phyloP scores from a whole-genome alignment of 2,329 filamentous ascomycete genomes.

The Botrytis sinoallii region DNA sequence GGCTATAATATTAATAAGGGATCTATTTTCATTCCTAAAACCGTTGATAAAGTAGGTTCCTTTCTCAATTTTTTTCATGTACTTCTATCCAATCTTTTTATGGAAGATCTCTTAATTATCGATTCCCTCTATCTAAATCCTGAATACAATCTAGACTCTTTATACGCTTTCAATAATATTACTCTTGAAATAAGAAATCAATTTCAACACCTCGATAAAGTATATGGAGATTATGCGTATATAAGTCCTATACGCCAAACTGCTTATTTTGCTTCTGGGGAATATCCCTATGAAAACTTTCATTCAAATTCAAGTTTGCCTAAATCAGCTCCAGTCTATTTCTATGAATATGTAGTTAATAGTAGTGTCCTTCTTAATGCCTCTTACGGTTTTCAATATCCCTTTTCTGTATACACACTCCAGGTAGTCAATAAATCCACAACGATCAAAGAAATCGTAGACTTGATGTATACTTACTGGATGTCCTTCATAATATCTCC shows the following conservation, averaged over 20 bases:
- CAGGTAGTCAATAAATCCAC: conserved; percentile 17
- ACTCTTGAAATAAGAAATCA: conserved; percentile 46
- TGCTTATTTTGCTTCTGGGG: conserved; percentile 43
- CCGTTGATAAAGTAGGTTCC: conserved; percentile 43
- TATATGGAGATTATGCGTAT: conserved; percentile 64
- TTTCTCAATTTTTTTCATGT: conserved; percentile 59
- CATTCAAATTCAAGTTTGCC: background rate
- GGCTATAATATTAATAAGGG: conserved; percentile 72
- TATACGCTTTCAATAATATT: background rate
- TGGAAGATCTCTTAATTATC: conserved; percentile 52
- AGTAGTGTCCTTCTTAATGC: conserved; percentile 36
- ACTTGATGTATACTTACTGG: conserved; percentile 37
- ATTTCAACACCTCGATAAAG: conserved; percentile 56
- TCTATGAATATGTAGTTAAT: conserved; percentile 60
- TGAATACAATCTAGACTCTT: conserved; percentile 39
- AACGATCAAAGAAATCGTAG: conserved; percentile 27
- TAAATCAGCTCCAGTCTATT: conserved; percentile 42
- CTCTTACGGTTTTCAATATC: conserved; percentile 45
- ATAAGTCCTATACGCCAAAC: conserved; percentile 62
- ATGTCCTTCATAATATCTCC: conserved; percentile 32
- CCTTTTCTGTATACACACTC: conserved; percentile 44
- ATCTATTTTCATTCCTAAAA: conserved; percentile 57
- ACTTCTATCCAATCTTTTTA: conserved; percentile 56
- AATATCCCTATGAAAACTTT: conserved; percentile 8
- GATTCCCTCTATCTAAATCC: conserved; percentile 63